These are phyloP conservation scores for Furcasterigmium sp. DNA, from an alignment of 2,329 filamentous ascomycete genomes.

Conservation along the genomic window DNA sequence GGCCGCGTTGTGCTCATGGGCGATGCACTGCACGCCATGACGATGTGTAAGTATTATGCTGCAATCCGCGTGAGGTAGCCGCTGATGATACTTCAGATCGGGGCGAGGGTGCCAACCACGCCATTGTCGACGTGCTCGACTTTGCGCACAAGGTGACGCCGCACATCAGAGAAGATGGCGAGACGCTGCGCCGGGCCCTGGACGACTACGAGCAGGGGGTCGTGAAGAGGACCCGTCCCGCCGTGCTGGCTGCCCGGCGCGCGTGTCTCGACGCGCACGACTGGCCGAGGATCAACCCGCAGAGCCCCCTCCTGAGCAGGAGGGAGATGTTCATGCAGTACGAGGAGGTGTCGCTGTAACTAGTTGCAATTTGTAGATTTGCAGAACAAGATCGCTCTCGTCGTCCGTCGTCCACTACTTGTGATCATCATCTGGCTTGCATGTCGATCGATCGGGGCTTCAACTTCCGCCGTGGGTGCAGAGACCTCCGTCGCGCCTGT, in stretches of 20 bases:
- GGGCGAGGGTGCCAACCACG: conserved; percentile 54
- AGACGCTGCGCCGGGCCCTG: conserved; percentile 20
- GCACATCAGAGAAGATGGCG: conserved; percentile 4
- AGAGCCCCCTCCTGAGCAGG: conserved; percentile 32
- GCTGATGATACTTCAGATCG: conserved; percentile 33
- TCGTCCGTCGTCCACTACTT: too few species aligned
- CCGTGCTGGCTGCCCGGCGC: conserved; percentile 43
- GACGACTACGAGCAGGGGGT: conserved; percentile 39
- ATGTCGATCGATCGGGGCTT: neutral
- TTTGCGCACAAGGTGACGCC: conserved; percentile 29
- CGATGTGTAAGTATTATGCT: conserved; percentile 46
- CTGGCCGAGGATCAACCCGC: conserved; percentile 31
- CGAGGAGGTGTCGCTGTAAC: conserved; percentile 16
- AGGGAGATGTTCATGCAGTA: conserved; percentile 27
- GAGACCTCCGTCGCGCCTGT: too few species aligned
- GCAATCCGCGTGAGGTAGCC: neutral
- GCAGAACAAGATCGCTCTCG: too few species aligned
- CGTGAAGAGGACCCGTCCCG: conserved; percentile 33
- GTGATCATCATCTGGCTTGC: neutral
- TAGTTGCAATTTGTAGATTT: too few species aligned
- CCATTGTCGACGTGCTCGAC: conserved; percentile 44
- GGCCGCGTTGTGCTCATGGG: conserved; percentile 43
- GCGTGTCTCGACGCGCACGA: conserved; percentile 52
- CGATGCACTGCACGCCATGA: conserved; percentile 53
- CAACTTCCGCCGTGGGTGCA: too few species aligned